phyloP scores from a whole-genome alignment of 768 basidiomycete species.

The Amanita muscaria region DNA sequence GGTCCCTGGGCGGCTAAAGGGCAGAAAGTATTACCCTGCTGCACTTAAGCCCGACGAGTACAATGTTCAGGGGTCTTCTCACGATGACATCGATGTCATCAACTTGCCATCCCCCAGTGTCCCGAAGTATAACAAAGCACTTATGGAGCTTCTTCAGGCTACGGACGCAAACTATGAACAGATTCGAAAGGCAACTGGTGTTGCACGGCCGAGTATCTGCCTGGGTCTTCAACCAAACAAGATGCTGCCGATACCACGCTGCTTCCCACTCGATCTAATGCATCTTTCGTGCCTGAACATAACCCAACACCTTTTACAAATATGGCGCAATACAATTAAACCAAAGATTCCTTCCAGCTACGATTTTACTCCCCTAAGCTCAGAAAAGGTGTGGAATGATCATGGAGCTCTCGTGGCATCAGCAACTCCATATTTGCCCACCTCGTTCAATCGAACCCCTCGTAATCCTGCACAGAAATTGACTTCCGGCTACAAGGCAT shows the following conservation, averaged over 20 bases:
- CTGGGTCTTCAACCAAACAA: conserved; percentile 17
- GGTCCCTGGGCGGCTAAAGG: background rate
- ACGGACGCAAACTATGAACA: conserved; percentile 14
- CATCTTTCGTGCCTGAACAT: conserved; percentile 27
- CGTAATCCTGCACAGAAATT: background rate
- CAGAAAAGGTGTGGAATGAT: background rate
- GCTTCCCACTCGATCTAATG: conserved; percentile 36
- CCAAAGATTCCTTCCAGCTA: conserved; percentile 13
- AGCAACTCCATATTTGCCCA: background rate
- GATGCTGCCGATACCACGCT: conserved; percentile 22
- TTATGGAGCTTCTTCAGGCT: background rate
- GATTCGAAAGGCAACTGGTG: conserved; percentile 23
- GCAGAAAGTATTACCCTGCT: conserved; percentile 1
- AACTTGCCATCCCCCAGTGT: background rate
- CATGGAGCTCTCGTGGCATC: background rate
- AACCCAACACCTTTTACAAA: conserved; percentile 27
- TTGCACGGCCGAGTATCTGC: conserved; percentile 28
- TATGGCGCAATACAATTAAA: conserved; percentile 24
- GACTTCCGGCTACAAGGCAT: background rate
- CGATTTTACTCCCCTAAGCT: background rate
- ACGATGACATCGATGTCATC: background rate
- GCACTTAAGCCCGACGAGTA: background rate
- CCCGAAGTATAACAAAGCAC: background rate
- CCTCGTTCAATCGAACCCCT: background rate
- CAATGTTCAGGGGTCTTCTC: background rate